Evolutionary conservation across 2,329 filamentous ascomycete species (phyloP).

Genomic region (Aspergillus brunneoviolaceus): DNA sequence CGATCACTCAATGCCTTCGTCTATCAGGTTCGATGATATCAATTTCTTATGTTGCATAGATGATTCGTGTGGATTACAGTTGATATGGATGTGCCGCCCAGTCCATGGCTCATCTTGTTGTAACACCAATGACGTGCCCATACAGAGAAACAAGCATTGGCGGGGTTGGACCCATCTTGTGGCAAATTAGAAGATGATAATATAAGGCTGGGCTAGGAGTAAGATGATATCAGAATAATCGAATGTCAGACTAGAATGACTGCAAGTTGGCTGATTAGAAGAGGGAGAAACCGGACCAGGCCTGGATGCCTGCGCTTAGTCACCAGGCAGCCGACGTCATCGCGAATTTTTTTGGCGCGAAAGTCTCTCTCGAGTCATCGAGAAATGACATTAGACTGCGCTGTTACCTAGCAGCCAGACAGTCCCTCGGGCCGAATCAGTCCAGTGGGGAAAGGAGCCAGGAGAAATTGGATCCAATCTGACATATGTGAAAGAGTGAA

Average conservation of each 20-base stretch:
- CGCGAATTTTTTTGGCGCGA: conserved; percentile 14
- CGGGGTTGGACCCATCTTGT: background rate
- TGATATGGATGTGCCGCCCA: too few species aligned
- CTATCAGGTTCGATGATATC: too few species aligned
- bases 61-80: too few species aligned
- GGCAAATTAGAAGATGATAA: background rate
- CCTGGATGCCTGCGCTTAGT: conserved; percentile 15
- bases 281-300: background rate
- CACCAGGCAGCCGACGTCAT: conserved; percentile 20
- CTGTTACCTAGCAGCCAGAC: background rate
- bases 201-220: background rate
- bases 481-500: background rate
- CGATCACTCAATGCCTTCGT: too few species aligned
- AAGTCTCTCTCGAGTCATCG: background rate
- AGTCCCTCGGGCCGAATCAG: background rate
- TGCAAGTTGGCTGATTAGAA: background rate
- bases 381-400: background rate
- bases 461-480: background rate
- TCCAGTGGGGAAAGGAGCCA: conserved; percentile 1
- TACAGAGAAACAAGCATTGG: background rate
- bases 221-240: background rate
- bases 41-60: too few species aligned
- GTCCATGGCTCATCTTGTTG: background rate
- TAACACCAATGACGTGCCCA: background rate
- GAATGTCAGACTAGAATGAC: background rate